Base-by-base conservation (phyloP, 2,329 filamentous ascomycete genomes). In the Talaromyces sp. region DNA sequence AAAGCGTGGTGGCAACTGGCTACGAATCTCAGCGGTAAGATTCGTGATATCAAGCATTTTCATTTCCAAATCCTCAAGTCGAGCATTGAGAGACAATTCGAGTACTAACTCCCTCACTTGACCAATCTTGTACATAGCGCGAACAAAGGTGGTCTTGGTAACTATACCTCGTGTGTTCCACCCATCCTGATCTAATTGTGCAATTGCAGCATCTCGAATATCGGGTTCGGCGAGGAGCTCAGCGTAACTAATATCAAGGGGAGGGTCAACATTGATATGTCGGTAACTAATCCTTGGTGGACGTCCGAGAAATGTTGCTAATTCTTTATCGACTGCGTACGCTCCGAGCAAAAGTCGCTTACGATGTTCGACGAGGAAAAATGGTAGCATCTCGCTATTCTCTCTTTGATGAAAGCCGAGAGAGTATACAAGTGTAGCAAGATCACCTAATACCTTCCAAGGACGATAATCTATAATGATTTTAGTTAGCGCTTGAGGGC, bases 301-400 rank as follows among this genome's bases (percentile, higher is more conserved):
- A 22, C 73, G 68, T 13, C 72, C 72, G 2, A 74, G 61, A 56
- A 74, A 71, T 8, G 70, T 74, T 1, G 73, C 69, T 9, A 74
- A 66, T 27, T 68, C 70, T 64, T 74, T 75, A 62, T 75, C 74
- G 3, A 69, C 37, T n/a, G 63, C 63, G 56, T 73, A 73, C 8
- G 71, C 65, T 3, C 67, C 66, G 11, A 71, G 64, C 61, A 75
- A 70, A 4, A 70, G 68, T 45, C 71, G 66, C 49, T 70, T 73
- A 33, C 73, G 70, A 41, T 70, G 68, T 45, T 75, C 70, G 9
- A 63, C 65, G 10, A 74, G 65, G 39, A 74, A 75, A n/a, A 74
- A 71, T 0, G 73, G 72, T 2, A 70, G 57, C 13, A 8, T 43
- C 27, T 45, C 10, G 35, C 43, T 61, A 41, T 60, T 61, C 54